A percentile compares a stretch with the other conserved stretches of the same genome.
These are phyloP conservation scores for Phanerochaete carnosa DNA, from an alignment of 768 basidiomycete genomes.

Conservation along the genomic window DNA sequence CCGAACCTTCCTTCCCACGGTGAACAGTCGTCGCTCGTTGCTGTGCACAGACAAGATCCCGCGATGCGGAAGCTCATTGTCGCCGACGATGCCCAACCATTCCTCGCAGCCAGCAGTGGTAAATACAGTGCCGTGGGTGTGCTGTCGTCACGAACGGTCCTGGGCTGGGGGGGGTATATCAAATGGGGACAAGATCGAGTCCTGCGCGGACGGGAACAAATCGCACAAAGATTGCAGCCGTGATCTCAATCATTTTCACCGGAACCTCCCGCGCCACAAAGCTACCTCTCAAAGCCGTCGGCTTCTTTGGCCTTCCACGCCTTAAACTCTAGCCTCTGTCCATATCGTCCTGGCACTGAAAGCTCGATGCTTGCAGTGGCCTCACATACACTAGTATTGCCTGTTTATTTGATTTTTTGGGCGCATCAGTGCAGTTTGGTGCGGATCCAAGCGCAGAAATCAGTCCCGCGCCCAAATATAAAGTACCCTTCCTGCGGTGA, in stretches of 20 bases:
- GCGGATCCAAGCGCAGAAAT: no score
- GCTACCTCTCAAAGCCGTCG: background rate
- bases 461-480: no score
- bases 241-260: background rate
- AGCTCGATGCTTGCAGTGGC: no score
- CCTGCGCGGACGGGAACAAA: background rate
- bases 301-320: no score
- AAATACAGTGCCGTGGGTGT: no score
- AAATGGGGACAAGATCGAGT: background rate
- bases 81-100: background rate
- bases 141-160: background rate
- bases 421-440: no score
- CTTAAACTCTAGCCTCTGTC: no score
- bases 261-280: conserved; percentile 3
- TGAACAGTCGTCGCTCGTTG: background rate
- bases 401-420: no score
- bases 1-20: background rate
- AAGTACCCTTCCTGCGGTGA: no score
- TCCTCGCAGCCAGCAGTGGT: background rate
- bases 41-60: background rate
- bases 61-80: background rate
- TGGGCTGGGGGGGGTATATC: background rate
- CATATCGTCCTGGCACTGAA: no score
- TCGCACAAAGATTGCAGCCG: conserved; percentile 6
- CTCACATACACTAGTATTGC: no score